A percentile compares a stretch with the other conserved stretches of the same genome.
phyloP scores from a whole-genome alignment of 2,329 filamentous ascomycete species.

The Neocatenulostroma microsporum region DNA sequence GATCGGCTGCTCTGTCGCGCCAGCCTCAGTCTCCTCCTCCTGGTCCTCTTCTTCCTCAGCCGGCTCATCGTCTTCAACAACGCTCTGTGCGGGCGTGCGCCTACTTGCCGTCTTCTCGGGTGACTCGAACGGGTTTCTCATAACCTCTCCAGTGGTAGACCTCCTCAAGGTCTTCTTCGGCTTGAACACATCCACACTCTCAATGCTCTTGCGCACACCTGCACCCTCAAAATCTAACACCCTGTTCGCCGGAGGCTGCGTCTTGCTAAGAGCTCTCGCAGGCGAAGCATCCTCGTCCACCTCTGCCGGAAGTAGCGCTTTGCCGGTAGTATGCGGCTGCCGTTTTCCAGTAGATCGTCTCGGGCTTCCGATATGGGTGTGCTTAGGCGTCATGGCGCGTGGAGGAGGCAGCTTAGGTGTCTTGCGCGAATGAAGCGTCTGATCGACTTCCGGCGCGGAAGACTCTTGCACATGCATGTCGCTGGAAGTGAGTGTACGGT shows the following conservation, averaged over 20 bases:
- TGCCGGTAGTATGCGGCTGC: constrained; percentile 25
- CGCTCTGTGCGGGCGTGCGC: background rate
- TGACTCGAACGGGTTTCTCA: constrained; percentile 17
- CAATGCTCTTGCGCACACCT: constrained; percentile 23
- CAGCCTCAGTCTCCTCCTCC: constrained; percentile 7
- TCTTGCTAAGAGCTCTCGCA: constrained; percentile 8
- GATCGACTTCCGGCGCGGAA: constrained; percentile 43
- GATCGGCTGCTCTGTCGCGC: background rate
- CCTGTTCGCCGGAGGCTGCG: constrained; percentile 25
- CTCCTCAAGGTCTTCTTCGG: constrained; percentile 22
- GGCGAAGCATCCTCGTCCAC: constrained; percentile 4
- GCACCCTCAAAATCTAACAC: constrained; percentile 26
- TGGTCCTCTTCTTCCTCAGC: constrained; percentile 3
- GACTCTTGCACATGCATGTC: constrained; percentile 55
- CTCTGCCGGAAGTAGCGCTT: constrained; percentile 3
- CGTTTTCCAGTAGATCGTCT: constrained; percentile 49
- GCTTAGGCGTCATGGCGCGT: constrained; percentile 53
- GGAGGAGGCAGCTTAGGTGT: constrained; percentile 43
- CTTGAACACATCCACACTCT: constrained; percentile 27
- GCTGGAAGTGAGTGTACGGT: constrained; percentile 19
- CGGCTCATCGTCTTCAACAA: too few relatives aligned
- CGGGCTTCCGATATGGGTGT: constrained; percentile 55
- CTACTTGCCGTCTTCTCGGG: constrained; percentile 12
- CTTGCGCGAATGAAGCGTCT: constrained; percentile 35
- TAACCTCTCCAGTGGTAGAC: constrained; percentile 20